These are phyloP conservation scores for Camellia sinensis DNA, from an alignment of 148 eudicot species.

Conservation along the genomic window DNA sequence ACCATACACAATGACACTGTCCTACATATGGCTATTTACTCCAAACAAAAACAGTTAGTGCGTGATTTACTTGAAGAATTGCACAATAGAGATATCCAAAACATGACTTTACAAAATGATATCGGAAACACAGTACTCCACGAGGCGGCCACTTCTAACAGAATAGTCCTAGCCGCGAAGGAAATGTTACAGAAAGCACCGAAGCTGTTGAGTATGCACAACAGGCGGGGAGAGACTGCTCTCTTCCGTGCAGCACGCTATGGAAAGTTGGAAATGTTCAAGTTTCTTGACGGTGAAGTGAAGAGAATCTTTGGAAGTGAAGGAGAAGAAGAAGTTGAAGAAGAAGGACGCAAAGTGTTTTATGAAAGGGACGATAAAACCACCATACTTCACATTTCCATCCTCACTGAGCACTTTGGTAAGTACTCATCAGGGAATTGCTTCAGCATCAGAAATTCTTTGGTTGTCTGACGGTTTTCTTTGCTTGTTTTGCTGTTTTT, in stretches of 20 bases:
- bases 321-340: background rate
- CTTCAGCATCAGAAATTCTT: background rate
- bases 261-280: conserved; percentile 1
- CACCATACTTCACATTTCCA: conserved; percentile 9
- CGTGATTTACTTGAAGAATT: background rate
- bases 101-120: background rate
- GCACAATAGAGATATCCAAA: background rate
- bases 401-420: conserved; percentile 10
- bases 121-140: conserved; percentile 21
- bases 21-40: background rate
- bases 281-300: background rate
- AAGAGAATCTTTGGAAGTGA: background rate
- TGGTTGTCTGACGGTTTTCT: background rate
- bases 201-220: background rate
- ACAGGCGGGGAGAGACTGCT: conserved; percentile 11
- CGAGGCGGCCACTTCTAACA: conserved; percentile 14
- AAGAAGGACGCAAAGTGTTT: background rate
- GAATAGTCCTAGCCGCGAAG: conserved; percentile 2
- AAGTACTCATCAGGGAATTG: background rate
- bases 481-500: background rate
- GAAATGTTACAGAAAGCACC: conserved; percentile 7
- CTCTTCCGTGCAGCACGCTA: conserved; percentile 11
- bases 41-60: background rate
- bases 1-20: too few species aligned
- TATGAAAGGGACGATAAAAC: background rate